Conservation (phyloP, 345 rosid species). For the Clarkia xantiana region DNA sequence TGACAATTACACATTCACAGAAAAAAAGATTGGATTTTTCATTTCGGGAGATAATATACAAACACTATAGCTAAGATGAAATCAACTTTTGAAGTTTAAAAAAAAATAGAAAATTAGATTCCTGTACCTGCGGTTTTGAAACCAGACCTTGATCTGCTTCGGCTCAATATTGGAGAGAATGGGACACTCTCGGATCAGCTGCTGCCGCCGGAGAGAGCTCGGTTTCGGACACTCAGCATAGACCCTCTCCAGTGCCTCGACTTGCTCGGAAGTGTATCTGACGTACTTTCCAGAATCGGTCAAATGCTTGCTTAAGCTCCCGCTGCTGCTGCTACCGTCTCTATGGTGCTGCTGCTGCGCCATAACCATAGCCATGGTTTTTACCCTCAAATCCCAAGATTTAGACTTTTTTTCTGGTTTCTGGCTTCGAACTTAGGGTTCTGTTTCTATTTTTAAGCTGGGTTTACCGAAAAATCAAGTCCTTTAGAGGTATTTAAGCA, state of each 20-base stretch:
- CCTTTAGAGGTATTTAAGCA: too few species aligned
- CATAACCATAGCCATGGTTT: constrained; percentile 56
- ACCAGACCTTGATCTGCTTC: constrained; percentile 99
- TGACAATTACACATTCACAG: too few species aligned
- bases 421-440: background rate
- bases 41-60: too few species aligned
- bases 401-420: too few species aligned
- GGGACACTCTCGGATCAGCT: constrained; percentile 92
- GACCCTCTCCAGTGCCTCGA: constrained; percentile 94
- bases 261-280: constrained; percentile 94
- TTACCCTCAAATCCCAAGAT: constrained; percentile 1
- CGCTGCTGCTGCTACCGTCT: constrained; percentile 61
- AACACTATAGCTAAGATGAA: too few species aligned
- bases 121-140: constrained; percentile 85
- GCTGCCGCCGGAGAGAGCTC: constrained; percentile 88
- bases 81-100: background rate
- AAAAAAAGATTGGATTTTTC: background rate
- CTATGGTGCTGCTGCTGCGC: constrained; percentile 25
- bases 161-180: constrained; percentile 89
- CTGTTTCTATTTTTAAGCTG: too few species aligned
- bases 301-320: constrained; percentile 64
- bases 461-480: too few species aligned
- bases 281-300: constrained; percentile 83
- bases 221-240: constrained; percentile 98
- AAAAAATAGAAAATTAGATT: background rate